Conservation (phyloP, 768 basidiomycete species). For the Lentinula sp. region DNA sequence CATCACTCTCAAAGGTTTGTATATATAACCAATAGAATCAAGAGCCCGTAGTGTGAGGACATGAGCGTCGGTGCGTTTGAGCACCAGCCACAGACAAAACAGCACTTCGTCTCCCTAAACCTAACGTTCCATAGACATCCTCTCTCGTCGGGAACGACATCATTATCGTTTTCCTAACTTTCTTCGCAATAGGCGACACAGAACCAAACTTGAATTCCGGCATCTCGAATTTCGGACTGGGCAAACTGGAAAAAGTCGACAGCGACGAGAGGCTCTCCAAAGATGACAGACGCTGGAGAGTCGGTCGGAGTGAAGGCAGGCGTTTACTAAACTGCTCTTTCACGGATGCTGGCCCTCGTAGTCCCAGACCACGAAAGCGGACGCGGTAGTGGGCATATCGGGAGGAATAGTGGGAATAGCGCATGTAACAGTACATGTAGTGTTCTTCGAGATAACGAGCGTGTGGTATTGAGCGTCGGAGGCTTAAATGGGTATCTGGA, state of each 20-base stretch:
- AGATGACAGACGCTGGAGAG: neutral
- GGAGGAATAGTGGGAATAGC: neutral
- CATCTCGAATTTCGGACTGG: conserved; percentile 1
- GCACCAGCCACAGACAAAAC: neutral
- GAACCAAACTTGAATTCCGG: neutral
- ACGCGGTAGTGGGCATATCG: conserved; percentile 3
- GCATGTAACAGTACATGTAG: neutral
- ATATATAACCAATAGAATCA: neutral
- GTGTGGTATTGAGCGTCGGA: neutral
- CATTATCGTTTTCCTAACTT: neutral
- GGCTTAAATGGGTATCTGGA: neutral
- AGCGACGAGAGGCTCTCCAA: neutral
- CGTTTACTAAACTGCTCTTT: neutral
- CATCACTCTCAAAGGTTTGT: neutral
- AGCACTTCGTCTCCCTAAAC: neutral
- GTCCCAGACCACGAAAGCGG: neutral
- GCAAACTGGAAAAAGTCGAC: neutral
- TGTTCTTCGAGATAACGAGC: neutral
- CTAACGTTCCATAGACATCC: neutral
- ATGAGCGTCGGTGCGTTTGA: neutral
- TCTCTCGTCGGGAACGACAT: neutral
- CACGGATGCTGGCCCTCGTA: neutral
- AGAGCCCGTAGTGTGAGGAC: neutral
- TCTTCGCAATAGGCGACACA: neutral
- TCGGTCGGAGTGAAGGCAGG: neutral